phyloP scores from a whole-genome alignment of 225 moss, liverwort and hornwort species.

The Sphagnum tenellum region DNA sequence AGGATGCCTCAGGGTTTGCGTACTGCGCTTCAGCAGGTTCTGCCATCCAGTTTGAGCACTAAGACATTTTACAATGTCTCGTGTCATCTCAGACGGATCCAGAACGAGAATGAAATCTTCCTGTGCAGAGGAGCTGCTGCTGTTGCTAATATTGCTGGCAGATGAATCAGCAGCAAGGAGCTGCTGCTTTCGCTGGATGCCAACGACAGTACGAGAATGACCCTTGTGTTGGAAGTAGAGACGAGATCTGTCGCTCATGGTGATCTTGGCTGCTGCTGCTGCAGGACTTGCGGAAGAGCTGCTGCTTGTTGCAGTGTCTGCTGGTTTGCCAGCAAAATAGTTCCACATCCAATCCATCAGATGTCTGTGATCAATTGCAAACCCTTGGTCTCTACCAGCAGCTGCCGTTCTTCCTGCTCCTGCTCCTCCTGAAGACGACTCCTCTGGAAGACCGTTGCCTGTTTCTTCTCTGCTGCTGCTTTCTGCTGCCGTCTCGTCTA shows the following conservation, averaged over 20 bases:
- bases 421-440: too few relatives aligned
- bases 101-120: conserved; percentile 55
- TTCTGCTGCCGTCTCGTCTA: too few relatives aligned
- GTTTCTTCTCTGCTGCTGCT: conserved; percentile 4
- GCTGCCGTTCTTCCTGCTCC: too few relatives aligned
- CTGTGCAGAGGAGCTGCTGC: conserved; percentile 19
- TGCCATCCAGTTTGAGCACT: conserved; percentile 53
- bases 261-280: too few relatives aligned
- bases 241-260: conserved; percentile 54
- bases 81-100: conserved; percentile 64
- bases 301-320: conserved; percentile 21
- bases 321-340: conserved; percentile 44
- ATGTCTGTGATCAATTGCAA: conserved; percentile 34
- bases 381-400: neutral
- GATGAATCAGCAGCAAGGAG: too few relatives aligned
- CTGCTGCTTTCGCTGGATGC: too few relatives aligned
- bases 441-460: too few relatives aligned
- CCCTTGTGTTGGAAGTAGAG: conserved; percentile 74
- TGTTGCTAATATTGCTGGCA: conserved; percentile 42
- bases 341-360: conserved; percentile 81
- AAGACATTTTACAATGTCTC: conserved; percentile 39
- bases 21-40: conserved; percentile 39
- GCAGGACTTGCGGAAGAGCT: too few relatives aligned
- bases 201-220: conserved; percentile 74
- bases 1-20: conserved; percentile 47